phyloP scores from a whole-genome alignment of 257 asterid genomes.

The Fraxinus anomala region DNA sequence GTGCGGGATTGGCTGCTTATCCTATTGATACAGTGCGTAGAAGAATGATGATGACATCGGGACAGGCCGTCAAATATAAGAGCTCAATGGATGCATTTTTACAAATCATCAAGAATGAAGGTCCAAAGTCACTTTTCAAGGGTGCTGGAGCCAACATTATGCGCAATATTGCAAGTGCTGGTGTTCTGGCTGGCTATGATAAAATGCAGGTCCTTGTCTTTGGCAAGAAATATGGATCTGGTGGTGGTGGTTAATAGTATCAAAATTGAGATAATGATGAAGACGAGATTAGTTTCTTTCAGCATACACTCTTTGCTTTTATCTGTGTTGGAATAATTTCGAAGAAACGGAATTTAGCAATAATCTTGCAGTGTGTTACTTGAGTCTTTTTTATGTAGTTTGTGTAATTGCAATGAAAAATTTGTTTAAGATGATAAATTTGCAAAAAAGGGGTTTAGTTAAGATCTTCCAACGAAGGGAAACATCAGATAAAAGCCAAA shows the following conservation, averaged over 20 bases:
- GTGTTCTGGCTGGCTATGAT: slow-evolving; percentile 78
- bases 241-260: slow-evolving; percentile 48
- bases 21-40: slow-evolving; percentile 79
- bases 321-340: slow-evolving; percentile 16
- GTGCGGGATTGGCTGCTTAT: slow-evolving; percentile 78
- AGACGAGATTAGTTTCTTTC: slow-evolving; percentile 20
- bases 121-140: slow-evolving; percentile 65
- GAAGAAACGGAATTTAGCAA: neutral
- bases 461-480: too few relatives aligned
- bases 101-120: slow-evolving; percentile 68
- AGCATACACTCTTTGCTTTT: slow-evolving; percentile 3
- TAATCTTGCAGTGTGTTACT: neutral
- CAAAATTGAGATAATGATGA: slow-evolving; percentile 35
- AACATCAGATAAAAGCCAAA: too few relatives aligned
- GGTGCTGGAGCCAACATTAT: slow-evolving; percentile 83
- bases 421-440: neutral
- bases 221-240: slow-evolving; percentile 75
- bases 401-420: neutral
- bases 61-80: slow-evolving; percentile 72
- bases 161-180: slow-evolving; percentile 84
- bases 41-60: slow-evolving; percentile 93
- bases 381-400: neutral
- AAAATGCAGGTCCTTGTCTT: slow-evolving; percentile 62
- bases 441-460: too few relatives aligned
- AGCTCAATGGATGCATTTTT: slow-evolving; percentile 65